Conservation (phyloP, 345 rosid genomes). For the Linum tenue region DNA sequence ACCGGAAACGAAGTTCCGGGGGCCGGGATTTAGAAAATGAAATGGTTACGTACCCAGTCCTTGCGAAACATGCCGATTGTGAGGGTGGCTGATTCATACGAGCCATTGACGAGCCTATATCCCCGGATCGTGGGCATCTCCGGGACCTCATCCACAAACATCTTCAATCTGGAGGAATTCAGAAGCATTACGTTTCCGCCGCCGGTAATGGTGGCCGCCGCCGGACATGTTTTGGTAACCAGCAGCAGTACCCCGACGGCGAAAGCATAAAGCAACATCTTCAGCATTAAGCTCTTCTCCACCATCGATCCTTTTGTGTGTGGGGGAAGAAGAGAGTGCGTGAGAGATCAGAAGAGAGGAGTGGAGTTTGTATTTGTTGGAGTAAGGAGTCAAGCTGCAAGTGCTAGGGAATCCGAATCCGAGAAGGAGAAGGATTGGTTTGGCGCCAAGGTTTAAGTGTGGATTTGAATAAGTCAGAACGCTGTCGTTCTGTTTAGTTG, state of each 20-base stretch:
- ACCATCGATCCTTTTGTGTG: not conserved
- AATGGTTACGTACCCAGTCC: conserved; percentile 45
- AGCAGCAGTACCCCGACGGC: not conserved
- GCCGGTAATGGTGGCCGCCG: conserved; percentile 15
- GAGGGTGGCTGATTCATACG: conserved; percentile 35
- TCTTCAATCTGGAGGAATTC: conserved; percentile 32
- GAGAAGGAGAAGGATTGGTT: too few species aligned
- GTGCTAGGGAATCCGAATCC: too few species aligned
- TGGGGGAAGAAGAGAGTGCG: too few species aligned
- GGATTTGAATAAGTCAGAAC: too few species aligned
- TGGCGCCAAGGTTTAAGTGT: too few species aligned
- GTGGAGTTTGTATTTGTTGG: too few species aligned
- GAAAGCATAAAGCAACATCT: not conserved
- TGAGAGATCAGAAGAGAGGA: too few species aligned
- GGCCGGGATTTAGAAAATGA: not conserved
- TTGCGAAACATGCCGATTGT: conserved; percentile 70
- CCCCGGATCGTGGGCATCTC: conserved; percentile 56
- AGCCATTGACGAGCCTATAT: conserved; percentile 29
- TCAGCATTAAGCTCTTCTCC: not conserved
- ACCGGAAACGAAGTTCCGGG: too few species aligned
- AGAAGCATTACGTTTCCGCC: conserved; percentile 21
- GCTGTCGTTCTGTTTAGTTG: too few species aligned
- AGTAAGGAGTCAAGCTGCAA: too few species aligned
- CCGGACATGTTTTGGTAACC: not conserved
- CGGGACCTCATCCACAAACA: conserved; percentile 72